A percentile compares a stretch with the other conserved stretches of the same genome.
phyloP scores from a whole-genome alignment of 495 filamentous ascomycete species.

The Penicillium psychrofluorescens region DNA sequence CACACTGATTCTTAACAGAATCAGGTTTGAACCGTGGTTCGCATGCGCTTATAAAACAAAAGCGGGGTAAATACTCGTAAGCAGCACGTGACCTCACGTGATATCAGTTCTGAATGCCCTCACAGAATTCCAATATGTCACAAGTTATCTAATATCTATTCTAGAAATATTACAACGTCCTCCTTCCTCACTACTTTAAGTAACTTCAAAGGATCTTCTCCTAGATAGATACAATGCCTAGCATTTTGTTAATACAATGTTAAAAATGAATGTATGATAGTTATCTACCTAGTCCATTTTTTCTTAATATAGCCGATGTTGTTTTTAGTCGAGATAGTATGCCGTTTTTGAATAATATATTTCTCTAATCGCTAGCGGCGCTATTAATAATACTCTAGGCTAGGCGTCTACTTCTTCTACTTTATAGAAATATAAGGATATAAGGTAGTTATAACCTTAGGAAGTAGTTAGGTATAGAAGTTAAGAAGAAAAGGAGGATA shows the following conservation, averaged over 20 bases:
- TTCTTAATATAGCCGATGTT: constrained; percentile 3
- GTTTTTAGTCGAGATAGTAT: constrained; percentile 7
- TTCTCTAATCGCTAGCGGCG: constrained; percentile 6
- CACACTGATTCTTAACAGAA: no score
- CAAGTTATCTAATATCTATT: constrained; percentile 5
- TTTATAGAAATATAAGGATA: background rate
- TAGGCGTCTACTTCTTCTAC: background rate
- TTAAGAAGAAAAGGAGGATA: background rate
- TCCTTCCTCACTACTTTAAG: constrained; percentile 1
- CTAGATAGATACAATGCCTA: constrained; percentile 2
- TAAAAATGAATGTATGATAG: no score
- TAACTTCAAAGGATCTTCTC: constrained; percentile 2
- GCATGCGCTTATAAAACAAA: no score
- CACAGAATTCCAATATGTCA: no score
- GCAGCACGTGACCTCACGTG: no score
- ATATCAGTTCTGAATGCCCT: no score
- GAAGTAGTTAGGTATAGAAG: no score
- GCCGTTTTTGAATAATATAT: constrained; percentile 3
- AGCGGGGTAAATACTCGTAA: no score
- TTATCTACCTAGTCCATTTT: background rate
- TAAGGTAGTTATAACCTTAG: no score
- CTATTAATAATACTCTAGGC: constrained; percentile 6
- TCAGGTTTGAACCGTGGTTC: no score
- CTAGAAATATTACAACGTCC: constrained; percentile 3
- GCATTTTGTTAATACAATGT: no score